phyloP scores from a whole-genome alignment of 768 basidiomycete species.

The Mycena indigotica region DNA sequence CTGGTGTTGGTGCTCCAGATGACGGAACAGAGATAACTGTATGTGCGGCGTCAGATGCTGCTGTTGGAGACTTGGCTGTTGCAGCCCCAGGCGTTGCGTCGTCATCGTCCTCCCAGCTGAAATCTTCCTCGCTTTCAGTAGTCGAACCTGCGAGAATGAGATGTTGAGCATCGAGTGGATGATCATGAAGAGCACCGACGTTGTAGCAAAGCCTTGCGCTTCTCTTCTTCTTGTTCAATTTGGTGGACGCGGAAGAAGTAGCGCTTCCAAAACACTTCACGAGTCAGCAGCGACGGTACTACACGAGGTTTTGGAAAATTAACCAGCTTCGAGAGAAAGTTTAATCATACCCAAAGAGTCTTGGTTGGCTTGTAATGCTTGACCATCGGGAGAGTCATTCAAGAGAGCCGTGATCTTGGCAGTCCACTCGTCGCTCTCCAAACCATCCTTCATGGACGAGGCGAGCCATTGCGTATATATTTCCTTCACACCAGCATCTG shows the following conservation, averaged over 20 bases:
- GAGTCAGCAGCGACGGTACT: conserved; percentile 71
- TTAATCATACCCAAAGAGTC: conserved; percentile 56
- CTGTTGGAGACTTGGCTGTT: conserved; percentile 4
- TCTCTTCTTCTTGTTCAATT: conserved; percentile 75
- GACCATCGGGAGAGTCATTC: conserved; percentile 53
- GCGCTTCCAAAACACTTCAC: conserved; percentile 78
- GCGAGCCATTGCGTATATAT: conserved; percentile 60
- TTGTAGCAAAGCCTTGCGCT: conserved; percentile 75
- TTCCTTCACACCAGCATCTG: conserved; percentile 56
- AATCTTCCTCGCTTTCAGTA: conserved; percentile 76
- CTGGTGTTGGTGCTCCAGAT: conserved; percentile 38
- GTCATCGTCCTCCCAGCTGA: conserved; percentile 96
- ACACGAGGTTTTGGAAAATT: conserved; percentile 3
- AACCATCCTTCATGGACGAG: conserved; percentile 53
- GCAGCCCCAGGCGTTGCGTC: conserved; percentile 38
- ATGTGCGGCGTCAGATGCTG: conserved; percentile 6
- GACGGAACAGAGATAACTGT: conserved; percentile 28
- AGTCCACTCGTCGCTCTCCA: conserved; percentile 60
- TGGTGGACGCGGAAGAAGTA: conserved; percentile 90
- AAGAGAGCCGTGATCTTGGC: conserved; percentile 50
- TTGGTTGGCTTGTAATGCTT: conserved; percentile 51
- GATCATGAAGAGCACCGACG: conserved; percentile 42
- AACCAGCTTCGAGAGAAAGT: conserved; percentile 5
- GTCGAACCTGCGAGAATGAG: conserved; percentile 45
- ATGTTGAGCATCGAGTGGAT: background rate